phyloP scores from a whole-genome alignment of 306 rosid species.

The Malus sieversii region DNA sequence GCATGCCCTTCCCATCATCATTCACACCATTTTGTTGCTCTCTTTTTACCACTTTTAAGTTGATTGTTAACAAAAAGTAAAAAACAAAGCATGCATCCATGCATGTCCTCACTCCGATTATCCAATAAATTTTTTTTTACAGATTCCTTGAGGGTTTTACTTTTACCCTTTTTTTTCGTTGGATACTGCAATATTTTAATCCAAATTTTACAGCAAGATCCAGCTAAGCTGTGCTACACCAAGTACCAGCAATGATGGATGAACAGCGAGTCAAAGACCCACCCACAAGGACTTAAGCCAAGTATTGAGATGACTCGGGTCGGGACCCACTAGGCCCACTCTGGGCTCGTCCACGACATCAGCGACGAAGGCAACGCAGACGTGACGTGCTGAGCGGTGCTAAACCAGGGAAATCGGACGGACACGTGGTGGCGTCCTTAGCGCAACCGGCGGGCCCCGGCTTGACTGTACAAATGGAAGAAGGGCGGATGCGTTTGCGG shows the following conservation, averaged over 20 bases:
- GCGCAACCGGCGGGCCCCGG: conserved; percentile 1
- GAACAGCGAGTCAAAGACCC: background rate
- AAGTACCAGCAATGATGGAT: background rate
- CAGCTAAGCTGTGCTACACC: background rate
- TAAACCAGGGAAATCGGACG: background rate
- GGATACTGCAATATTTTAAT: background rate
- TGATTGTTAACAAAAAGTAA: background rate
- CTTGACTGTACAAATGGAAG: background rate
- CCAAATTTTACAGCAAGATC: conserved; percentile 5
- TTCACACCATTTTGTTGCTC: background rate
- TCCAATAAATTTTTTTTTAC: background rate
- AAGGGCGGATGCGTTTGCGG: background rate
- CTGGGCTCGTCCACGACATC: conserved; percentile 21
- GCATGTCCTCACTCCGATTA: background rate
- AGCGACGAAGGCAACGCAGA: background rate
- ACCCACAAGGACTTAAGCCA: background rate
- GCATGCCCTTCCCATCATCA: conserved; percentile 4
- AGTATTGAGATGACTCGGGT: background rate
- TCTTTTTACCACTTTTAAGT: background rate
- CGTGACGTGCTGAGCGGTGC: conserved; percentile 24
- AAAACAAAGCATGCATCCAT: background rate
- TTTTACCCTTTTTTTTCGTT: background rate
- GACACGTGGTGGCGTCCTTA: conserved; percentile 33
- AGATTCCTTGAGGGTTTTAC: background rate
- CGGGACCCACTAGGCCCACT: conserved; percentile 7